phyloP scores from a whole-genome alignment of 768 basidiomycete species.

The Lenzites betulinus region DNA sequence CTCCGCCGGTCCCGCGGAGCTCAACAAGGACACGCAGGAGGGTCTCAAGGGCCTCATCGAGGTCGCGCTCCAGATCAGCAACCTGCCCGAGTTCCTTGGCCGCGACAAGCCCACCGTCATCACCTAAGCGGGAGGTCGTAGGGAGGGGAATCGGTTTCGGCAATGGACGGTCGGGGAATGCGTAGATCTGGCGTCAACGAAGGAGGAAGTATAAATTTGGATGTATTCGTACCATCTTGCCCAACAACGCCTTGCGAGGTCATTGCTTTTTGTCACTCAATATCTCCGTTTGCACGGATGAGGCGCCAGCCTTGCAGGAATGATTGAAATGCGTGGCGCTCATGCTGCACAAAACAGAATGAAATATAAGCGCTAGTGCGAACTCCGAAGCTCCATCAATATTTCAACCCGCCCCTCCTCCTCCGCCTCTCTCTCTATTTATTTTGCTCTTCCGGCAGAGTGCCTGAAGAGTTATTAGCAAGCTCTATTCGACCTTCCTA shows the following conservation, averaged over 20 bases:
- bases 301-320: no score
- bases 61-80: conserved; percentile 84
- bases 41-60: conserved; percentile 95
- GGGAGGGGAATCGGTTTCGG: not conserved
- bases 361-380: no score
- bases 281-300: not conserved
- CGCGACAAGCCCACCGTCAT: conserved; percentile 95
- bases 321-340: no score
- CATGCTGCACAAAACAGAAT: no score
- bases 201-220: conserved; percentile 5
- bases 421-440: no score
- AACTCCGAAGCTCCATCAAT: no score
- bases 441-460: no score
- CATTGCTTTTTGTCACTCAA: not conserved
- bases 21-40: conserved; percentile 76
- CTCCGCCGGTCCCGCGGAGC: conserved; percentile 66
- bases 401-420: no score
- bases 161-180: conserved; percentile 2
- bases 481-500: no score
- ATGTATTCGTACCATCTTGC: conserved; percentile 15
- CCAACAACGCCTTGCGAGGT: not conserved
- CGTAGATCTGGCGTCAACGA: conserved; percentile 6
- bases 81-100: conserved; percentile 83
- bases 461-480: no score
- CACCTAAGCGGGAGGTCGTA: conserved; percentile 44